A percentile compares a stretch with the other conserved stretches of the same genome.
phyloP scores from a whole-genome alignment of 2,329 filamentous ascomycete genomes.

The Paracoccidioides brasiliensis region DNA sequence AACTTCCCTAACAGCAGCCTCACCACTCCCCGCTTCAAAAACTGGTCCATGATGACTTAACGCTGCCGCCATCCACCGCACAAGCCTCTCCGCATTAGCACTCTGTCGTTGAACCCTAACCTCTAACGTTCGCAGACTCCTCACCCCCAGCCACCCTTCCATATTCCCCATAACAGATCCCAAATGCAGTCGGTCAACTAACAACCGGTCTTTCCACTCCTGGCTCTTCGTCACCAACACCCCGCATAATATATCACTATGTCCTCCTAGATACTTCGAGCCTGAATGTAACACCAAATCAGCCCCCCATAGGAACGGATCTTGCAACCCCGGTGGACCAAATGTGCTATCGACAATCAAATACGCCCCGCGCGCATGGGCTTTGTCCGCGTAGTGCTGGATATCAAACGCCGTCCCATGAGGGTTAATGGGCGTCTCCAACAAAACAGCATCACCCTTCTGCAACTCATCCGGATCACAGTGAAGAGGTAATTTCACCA shows the following conservation, averaged over 20 bases:
- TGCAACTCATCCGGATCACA: constrained; percentile 53
- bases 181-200: constrained; percentile 58
- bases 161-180: constrained; percentile 78
- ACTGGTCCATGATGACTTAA: constrained; percentile 26
- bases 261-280: constrained; percentile 92
- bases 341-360: constrained; percentile 86
- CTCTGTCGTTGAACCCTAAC: constrained; percentile 69
- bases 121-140: constrained; percentile 75
- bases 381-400: constrained; percentile 55
- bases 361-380: constrained; percentile 57
- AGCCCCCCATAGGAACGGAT: constrained; percentile 69
- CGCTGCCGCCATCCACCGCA: constrained; percentile 53
- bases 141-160: constrained; percentile 82
- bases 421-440: constrained; percentile 91
- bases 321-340: constrained; percentile 75
- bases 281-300: constrained; percentile 86
- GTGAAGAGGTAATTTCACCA: constrained; percentile 59
- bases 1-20: constrained; percentile 37
- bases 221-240: constrained; percentile 53
- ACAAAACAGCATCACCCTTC: constrained; percentile 70
- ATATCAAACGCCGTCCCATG: constrained; percentile 70
- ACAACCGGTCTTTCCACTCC: constrained; percentile 49
- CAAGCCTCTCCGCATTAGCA: constrained; percentile 53
- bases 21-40: constrained; percentile 29
- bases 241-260: constrained; percentile 86